Evolutionary conservation across 2,329 filamentous ascomycete species (phyloP).

Genomic region (Fusarium sp.): DNA sequence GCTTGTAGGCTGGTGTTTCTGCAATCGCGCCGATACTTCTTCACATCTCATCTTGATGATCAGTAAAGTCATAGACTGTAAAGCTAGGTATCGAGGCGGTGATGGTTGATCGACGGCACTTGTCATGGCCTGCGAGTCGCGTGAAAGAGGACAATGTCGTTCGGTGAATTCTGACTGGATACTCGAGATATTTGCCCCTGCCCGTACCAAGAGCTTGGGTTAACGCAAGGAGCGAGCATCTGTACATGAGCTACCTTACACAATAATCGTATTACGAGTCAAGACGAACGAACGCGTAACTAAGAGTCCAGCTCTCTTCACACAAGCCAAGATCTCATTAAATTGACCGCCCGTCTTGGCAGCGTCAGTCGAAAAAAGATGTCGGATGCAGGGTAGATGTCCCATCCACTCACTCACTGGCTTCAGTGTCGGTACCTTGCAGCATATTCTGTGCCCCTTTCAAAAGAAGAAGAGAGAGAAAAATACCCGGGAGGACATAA

Average conservation of each 20-base stretch:
- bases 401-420: not conserved
- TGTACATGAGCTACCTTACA: not conserved
- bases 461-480: not conserved
- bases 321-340: not conserved
- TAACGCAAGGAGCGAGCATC: not conserved
- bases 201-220: not conserved
- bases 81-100: not conserved
- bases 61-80: not conserved
- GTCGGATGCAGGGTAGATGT: slow-evolving; percentile 14
- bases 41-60: not conserved
- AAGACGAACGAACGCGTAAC: not conserved
- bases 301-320: not conserved
- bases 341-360: not conserved
- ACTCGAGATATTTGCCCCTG: not conserved
- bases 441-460: not conserved
- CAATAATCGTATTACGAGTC: not conserved
- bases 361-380: not conserved
- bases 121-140: not conserved
- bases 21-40: no score
- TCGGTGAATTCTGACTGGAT: not conserved
- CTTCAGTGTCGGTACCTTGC: slow-evolving; percentile 9
- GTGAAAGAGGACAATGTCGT: not conserved
- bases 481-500: not conserved
- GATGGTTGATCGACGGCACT: slow-evolving; percentile 6
- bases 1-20: not conserved